Base-by-base conservation (phyloP, 805 yeast species). In the Candida sanyiensis region DNA sequence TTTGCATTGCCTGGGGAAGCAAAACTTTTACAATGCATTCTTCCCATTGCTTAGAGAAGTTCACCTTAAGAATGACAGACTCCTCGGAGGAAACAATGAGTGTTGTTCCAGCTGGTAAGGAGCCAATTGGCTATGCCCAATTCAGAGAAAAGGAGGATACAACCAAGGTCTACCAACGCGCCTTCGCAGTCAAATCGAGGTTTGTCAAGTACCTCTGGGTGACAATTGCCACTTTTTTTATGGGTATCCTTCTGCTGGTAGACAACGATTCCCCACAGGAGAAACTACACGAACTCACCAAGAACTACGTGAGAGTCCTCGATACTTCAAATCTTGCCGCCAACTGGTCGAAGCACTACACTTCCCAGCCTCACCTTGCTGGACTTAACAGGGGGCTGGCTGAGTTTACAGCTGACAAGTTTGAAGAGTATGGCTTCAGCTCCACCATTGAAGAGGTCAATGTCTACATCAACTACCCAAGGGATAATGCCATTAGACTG, bases 401-500 rank as follows among this genome's bases (percentile, higher is more conserved):
- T 17, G 63, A 79, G 39, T 83, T 78, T 73, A 80, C 89, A 3
- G 63, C 64, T 20, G 63, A 60, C 12, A 73, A 75, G 57, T 76
- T 78, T 48, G 67, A 63, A 35, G 80, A 76, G 46, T 81, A 65
- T 49, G 90, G 90, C 1, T 59, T 80, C 41, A 58, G 64, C 24
- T 57, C 78, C 6, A 61, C 58, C 20, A 62, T 79, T 37, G 85
- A 75, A 46, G 59, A 73, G 7, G 81, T 75, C 50, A 75, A 80
- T 39, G 70, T 77, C n/a, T 79, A 70, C 47, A 60, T 82, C 42
- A 77, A 80, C 51, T 74, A 75, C 48, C 93, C 90, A 2, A 57
- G 68, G 1, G 75, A 70, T 32, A 75, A 73, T 53, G 57, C 72
- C 2, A 64, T 83, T 40, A 60, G 61, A 12, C 55, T 83, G 20